Evolutionary conservation across 202 grass and related monocot species (phyloP).

Genomic region (Panicum virgatum): DNA sequence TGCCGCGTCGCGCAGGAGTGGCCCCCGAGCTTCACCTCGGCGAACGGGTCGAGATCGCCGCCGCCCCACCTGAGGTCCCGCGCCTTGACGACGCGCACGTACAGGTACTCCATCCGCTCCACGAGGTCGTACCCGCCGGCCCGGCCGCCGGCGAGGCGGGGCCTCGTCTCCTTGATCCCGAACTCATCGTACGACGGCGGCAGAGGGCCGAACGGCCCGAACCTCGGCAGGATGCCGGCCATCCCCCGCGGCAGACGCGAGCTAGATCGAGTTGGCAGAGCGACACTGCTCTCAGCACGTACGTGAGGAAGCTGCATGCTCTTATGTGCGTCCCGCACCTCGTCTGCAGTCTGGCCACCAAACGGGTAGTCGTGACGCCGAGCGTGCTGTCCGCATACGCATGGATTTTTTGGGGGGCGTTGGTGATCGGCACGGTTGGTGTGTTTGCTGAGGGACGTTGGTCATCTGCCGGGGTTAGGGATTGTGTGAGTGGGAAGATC

Average conservation of each 20-base stretch:
- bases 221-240: conserved; percentile 57
- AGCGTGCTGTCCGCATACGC: conserved; percentile 1
- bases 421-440: conserved; percentile 42
- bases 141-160: conserved; percentile 50
- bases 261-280: neutral
- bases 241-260: conserved; percentile 8
- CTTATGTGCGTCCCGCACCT: conserved; percentile 29
- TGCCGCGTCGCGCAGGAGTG: conserved; percentile 61
- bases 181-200: conserved; percentile 44
- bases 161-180: conserved; percentile 72
- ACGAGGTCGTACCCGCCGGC: conserved; percentile 81
- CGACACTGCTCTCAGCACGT: neutral
- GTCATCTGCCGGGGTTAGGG: conserved; percentile 38
- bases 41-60: conserved; percentile 60
- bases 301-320: neutral
- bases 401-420: conserved; percentile 4
- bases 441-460: conserved; percentile 30
- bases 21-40: conserved; percentile 61
- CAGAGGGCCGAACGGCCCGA: conserved; percentile 32
- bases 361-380: conserved; percentile 18
- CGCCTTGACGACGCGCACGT: conserved; percentile 82
- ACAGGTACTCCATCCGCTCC: conserved; percentile 87
- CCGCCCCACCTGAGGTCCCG: conserved; percentile 45
- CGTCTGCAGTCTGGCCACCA: conserved; percentile 42
- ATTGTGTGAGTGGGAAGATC: conserved; percentile 17